Evolutionary conservation across 169 alveolate genomes (phyloP).

Genomic region (Babesia ovis): DNA sequence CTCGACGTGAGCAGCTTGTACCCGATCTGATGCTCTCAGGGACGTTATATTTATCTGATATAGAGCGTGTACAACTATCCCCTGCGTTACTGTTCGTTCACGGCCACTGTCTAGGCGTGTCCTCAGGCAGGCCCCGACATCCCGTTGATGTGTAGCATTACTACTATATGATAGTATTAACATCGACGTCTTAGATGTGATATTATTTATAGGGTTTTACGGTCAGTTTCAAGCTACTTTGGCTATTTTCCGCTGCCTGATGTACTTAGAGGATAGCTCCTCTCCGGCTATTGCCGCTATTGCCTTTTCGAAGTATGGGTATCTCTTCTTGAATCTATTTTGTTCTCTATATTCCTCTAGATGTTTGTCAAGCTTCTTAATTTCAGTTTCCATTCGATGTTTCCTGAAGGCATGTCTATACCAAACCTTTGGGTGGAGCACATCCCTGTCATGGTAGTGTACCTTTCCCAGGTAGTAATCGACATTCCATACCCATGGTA

Average conservation of each 20-base stretch:
- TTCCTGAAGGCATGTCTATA: constrained; percentile 76
- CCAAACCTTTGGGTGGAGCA: constrained; percentile 82
- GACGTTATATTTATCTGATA: neutral
- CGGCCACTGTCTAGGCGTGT: neutral
- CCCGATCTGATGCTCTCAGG: neutral
- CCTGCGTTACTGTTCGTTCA: neutral
- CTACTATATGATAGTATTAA: neutral
- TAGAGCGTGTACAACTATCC: neutral
- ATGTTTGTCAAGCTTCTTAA: constrained; percentile 55
- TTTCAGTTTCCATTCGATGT: constrained; percentile 54
- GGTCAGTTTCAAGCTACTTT: constrained; percentile 39
- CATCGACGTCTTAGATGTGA: neutral
- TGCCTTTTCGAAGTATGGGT: constrained; percentile 79
- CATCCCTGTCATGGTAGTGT: constrained; percentile 82
- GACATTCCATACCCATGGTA: constrained; percentile 87
- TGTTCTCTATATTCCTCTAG: constrained; percentile 70
- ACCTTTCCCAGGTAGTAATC: constrained; percentile 75
- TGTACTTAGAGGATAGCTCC: constrained; percentile 81
- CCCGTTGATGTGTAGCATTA: constrained; percentile 5
- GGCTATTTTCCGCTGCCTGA: constrained; percentile 76
- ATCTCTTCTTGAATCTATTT: constrained; percentile 68
- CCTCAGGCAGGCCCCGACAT: constrained; percentile 14
- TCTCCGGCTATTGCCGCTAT: constrained; percentile 84
- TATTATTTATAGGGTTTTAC: neutral
- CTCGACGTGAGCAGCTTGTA: neutral